These are phyloP conservation scores for Pichia rugopelliculosa DNA, from an alignment of 805 yeast species.

Conservation along the genomic window DNA sequence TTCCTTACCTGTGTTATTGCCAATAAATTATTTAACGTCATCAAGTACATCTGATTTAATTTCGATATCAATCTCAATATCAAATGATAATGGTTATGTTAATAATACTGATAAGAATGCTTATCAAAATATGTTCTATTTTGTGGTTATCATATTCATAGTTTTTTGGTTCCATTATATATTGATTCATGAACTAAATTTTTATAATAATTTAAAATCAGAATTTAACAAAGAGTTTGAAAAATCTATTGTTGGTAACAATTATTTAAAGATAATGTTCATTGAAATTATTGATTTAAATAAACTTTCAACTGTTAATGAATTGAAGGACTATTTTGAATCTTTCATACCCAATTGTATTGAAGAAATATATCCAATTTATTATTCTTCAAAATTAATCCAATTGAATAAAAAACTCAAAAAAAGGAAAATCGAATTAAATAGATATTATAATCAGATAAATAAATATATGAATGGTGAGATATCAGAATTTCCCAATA, in stretches of 20 bases:
- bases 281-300: slow-evolving; percentile 38
- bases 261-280: slow-evolving; percentile 28
- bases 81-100: slow-evolving; percentile 25
- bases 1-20: slow-evolving; percentile 53
- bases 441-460: slow-evolving; percentile 33
- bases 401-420: slow-evolving; percentile 25
- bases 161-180: slow-evolving; percentile 50
- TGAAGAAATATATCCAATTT: slow-evolving; percentile 52
- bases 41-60: slow-evolving; percentile 41
- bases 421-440: slow-evolving; percentile 30
- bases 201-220: slow-evolving; percentile 43
- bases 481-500: slow-evolving; percentile 10
- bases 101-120: slow-evolving; percentile 47
- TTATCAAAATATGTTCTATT: slow-evolving; percentile 50
- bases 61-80: slow-evolving; percentile 54
- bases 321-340: slow-evolving; percentile 27
- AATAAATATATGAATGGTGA: slow-evolving; percentile 21
- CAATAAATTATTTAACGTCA: slow-evolving; percentile 42
- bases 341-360: slow-evolving; percentile 46
- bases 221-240: slow-evolving; percentile 28
- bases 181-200: slow-evolving; percentile 48
- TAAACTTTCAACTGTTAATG: slow-evolving; percentile 21
- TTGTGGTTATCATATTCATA: slow-evolving; percentile 48
- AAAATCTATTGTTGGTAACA: slow-evolving; percentile 15
- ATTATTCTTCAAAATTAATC: slow-evolving; percentile 34